phyloP scores from a whole-genome alignment of 208 protist species.

The Trypanosomatidae sp. region DNA sequence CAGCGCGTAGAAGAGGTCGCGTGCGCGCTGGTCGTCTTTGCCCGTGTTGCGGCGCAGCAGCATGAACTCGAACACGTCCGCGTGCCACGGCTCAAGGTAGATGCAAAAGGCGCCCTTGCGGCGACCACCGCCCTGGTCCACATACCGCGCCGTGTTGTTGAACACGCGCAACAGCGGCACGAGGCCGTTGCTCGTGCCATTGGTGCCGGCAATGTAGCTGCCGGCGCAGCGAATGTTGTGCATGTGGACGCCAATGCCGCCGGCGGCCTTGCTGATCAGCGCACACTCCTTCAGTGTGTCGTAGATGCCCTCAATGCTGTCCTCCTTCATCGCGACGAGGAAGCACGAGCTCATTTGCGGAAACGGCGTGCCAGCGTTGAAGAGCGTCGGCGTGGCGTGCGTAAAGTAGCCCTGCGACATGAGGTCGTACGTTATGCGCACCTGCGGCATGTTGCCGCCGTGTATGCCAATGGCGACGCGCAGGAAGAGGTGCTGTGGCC shows the following conservation, averaged over 20 bases:
- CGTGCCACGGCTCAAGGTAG: slow-evolving; percentile 99
- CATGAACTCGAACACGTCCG: slow-evolving; percentile 97
- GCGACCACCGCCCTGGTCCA: slow-evolving; percentile 97
- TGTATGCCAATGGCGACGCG: slow-evolving; percentile 98
- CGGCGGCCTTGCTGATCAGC: slow-evolving; percentile 95
- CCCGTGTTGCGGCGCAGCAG: slow-evolving; percentile 97
- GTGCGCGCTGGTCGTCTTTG: slow-evolving; percentile 95
- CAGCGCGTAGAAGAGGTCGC: slow-evolving; percentile 98
- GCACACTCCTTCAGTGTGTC: slow-evolving; percentile 98
- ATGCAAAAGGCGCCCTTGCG: slow-evolving; percentile 98
- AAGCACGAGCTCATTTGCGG: slow-evolving; percentile 98
- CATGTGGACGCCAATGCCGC: slow-evolving; percentile 96
- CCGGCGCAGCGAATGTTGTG: slow-evolving; percentile 94
- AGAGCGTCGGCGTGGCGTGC: slow-evolving; percentile 98
- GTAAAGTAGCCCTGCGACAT: slow-evolving; percentile 94
- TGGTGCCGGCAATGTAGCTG: slow-evolving; percentile 97
- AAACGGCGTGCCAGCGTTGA: slow-evolving; percentile 95
- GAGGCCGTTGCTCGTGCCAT: slow-evolving; percentile 95
- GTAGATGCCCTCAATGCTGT: slow-evolving; percentile 99
- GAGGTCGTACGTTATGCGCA: slow-evolving; percentile 94
- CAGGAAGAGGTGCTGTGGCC: slow-evolving; percentile 99
- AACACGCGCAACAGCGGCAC: slow-evolving; percentile 99
- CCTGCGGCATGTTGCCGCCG: slow-evolving; percentile 80
- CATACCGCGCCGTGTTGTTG: slow-evolving; percentile 98
- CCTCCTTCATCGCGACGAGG: slow-evolving; percentile 97